Percentiles rank a stretch among this genome's conserved stretches.
These are phyloP conservation scores for Zygosaccharomyces rouxii DNA, from an alignment of 805 yeast genomes.

Conservation along the genomic window DNA sequence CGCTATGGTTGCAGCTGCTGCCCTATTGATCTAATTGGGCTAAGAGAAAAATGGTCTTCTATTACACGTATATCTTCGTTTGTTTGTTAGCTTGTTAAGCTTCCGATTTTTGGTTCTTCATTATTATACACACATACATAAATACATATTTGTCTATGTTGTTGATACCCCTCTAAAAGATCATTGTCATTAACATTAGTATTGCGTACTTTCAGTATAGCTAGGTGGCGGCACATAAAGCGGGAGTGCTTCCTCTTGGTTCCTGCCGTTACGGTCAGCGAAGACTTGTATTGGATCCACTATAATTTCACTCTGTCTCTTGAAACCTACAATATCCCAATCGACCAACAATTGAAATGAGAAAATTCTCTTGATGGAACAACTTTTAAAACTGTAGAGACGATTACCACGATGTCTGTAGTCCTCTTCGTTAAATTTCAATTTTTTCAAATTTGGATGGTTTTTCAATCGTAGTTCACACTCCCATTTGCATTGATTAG, in stretches of 20 bases:
- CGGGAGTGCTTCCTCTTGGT: slow-evolving; percentile 20
- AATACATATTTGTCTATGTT: background rate
- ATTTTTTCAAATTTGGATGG: slow-evolving; percentile 20
- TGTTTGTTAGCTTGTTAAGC: background rate
- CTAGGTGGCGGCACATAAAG: slow-evolving; percentile 29
- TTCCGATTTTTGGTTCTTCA: background rate
- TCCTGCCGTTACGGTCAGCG: slow-evolving; percentile 14
- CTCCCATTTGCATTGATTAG: slow-evolving; percentile 15
- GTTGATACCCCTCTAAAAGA: background rate
- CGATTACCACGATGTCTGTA: slow-evolving; percentile 34
- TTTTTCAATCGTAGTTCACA: slow-evolving; percentile 23
- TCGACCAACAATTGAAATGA: slow-evolving; percentile 28
- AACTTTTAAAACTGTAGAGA: slow-evolving; percentile 30
- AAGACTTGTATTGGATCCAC: slow-evolving; percentile 25
- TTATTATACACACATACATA: background rate
- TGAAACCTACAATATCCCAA: slow-evolving; percentile 24
- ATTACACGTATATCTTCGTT: background rate
- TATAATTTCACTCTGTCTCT: slow-evolving; percentile 25
- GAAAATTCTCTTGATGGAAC: slow-evolving; percentile 29
- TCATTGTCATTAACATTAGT: background rate
- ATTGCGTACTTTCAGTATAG: slow-evolving; percentile 17
- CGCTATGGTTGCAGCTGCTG: slow-evolving; percentile 26
- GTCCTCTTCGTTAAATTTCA: slow-evolving; percentile 32
- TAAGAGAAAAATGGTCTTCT: background rate
- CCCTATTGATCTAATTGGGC: slow-evolving; percentile 24